Evolutionary conservation across 2,329 filamentous ascomycete species (phyloP).

Genomic region (Fonsecaea nubica): DNA sequence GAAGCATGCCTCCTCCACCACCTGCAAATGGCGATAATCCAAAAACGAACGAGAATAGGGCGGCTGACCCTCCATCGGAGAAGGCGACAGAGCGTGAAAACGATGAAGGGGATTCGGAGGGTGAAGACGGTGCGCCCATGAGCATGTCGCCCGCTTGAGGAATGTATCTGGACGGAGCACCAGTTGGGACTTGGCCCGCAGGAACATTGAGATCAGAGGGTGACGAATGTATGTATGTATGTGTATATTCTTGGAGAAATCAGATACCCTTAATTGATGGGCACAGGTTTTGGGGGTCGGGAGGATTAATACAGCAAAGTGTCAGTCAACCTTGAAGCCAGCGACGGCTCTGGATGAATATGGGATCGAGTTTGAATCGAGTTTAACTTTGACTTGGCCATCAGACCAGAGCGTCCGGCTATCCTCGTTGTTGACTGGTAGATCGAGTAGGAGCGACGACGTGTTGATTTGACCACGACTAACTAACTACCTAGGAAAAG

Average conservation of each 20-base stretch:
- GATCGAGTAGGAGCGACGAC: no score
- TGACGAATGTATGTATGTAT: conserved; percentile 7
- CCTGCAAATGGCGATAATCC: conserved; percentile 21
- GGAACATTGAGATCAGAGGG: background rate
- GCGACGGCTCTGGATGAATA: background rate
- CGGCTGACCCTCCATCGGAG: background rate
- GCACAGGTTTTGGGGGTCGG: background rate
- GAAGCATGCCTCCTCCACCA: conserved; percentile 23
- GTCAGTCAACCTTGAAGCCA: background rate
- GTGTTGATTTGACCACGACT: no score
- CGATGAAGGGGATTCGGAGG: conserved; percentile 35
- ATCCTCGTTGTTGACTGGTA: no score
- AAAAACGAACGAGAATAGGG: conserved; percentile 1
- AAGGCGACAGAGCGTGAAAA: conserved; percentile 5
- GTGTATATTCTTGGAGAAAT: conserved; percentile 8
- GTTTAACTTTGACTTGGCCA: no score
- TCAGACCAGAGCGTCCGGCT: background rate
- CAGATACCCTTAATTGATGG: conserved; percentile 4
- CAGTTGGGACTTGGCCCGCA: background rate
- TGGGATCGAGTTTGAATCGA: background rate
- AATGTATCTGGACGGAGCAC: background rate
- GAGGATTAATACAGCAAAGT: background rate
- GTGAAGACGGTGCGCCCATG: conserved; percentile 40
- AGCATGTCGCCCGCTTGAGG: conserved; percentile 37
- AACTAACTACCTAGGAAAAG: no score